Base-by-base conservation (phyloP, 2,329 filamentous ascomycete genomes). In the Penicillium sp. region DNA sequence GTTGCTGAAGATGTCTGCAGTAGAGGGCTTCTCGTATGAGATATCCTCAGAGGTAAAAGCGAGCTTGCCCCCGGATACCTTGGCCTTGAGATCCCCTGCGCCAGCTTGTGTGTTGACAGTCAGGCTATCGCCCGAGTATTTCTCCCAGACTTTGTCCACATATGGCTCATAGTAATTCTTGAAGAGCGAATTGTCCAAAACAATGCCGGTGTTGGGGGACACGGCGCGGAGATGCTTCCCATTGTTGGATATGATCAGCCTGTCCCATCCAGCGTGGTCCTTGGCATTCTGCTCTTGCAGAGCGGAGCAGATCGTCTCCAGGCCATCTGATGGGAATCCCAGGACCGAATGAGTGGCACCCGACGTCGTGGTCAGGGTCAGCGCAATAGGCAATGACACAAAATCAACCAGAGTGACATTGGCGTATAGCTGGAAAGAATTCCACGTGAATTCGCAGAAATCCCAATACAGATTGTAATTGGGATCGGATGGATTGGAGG, bases 391-490 rank as follows among this genome's bases (percentile, higher is more conserved):
- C 56, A 85, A 64, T 57, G 69, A 70, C 52, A 89, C 78, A 67
- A 90, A 90, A 71, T 90, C 86, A 45, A 90, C 87, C 63, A 85
- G 84, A 52, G 76, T 81, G 58, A 90, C 83, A 57, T 86, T 86
- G 57, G 79, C 81, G 61, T 80, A 87, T 4, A 86, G 68, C 65
- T 85, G 75, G 29, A 64, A 60, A 33, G 67, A 58, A 65, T 85
- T 85, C 67, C 78, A 85, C 12, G 83, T 85, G 58, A 86, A 83
- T 66, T 88, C 84, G 69, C 77, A 81, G 62, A 87, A 88, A 27
- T 76, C 78, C 84, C 84, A 88, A 49, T 74, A 68, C 39, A 78
- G 68, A 33, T 77, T 70, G 61, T 82, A 81, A 64, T 86, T 87
- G 2, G 75, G 67, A 59, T 88, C 84, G 0, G 75, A 65, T 0